These are phyloP conservation scores for Cymodocea nodosa DNA, from an alignment of 116 monocot genomes.

Conservation along the genomic window DNA sequence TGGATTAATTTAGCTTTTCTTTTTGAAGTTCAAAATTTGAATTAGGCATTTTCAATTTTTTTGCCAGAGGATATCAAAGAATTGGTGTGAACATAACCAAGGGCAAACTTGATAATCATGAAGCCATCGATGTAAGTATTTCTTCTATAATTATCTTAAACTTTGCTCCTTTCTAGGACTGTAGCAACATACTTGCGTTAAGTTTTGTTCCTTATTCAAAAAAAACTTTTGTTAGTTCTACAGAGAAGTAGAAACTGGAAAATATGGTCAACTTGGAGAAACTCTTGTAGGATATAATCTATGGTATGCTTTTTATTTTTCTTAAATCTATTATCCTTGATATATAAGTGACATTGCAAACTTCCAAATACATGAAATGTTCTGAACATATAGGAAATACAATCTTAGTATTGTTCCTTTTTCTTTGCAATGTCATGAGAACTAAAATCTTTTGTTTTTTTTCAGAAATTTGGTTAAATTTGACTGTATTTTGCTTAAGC, in stretches of 20 bases:
- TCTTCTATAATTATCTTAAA: not conserved
- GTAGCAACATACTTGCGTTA: not conserved
- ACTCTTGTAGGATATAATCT: slow-evolving; percentile 64
- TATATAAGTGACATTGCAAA: no score
- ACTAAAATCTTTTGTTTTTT: no score
- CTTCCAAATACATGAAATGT: no score
- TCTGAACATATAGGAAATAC: no score
- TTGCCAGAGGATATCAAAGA: slow-evolving; percentile 73
- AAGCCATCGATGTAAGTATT: slow-evolving; percentile 97
- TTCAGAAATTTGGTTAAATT: no score
- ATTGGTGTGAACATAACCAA: slow-evolving; percentile 74
- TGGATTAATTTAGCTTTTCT: not conserved
- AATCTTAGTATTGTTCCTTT: no score
- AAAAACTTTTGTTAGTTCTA: slow-evolving; percentile 50
- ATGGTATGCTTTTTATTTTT: slow-evolving; percentile 80
- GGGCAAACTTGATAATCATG: slow-evolving; percentile 82
- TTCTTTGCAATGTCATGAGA: no score
- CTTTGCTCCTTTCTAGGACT: not conserved
- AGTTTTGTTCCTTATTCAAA: not conserved
- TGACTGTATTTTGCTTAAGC: no score
- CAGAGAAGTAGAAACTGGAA: slow-evolving; percentile 42
- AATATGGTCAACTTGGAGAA: slow-evolving; percentile 57
- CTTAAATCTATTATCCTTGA: no score
- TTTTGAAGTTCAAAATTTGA: no score
- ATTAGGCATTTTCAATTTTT: not conserved